Evolutionary conservation across 345 rosid genomes (phyloP), one percentile per base, ranked within the genome.

Genomic region (Cardamine occulta): DNA sequence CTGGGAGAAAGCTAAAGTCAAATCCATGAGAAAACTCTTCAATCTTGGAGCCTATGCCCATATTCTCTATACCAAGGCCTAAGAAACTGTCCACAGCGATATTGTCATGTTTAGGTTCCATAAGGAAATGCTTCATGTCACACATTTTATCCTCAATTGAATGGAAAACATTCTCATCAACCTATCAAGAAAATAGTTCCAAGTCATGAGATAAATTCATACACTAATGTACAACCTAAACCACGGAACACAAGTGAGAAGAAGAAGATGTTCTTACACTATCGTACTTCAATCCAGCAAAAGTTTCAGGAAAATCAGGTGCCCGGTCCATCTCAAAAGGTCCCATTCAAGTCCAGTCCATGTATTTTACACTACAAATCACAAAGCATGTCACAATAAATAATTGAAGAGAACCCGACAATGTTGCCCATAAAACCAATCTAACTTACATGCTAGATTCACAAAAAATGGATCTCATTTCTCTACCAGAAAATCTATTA

Each of bases 91-190:
- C 93, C 7, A 85, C 85, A 0, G 82, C 76, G 66, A 72, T 68
- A 77, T 81, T 73, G 34, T 86, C 89, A 71, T 76, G 73, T 74
- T 82, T 76, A 39, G 92, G 86, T 56, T 88, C 95, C 59, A 74
- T 81, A 26, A 81, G 61, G 51, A 81, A 64, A 68, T 71, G 82
- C 68, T 80, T 75, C 70, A 81, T 84, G 72, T 79, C 86, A 75
- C 69, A 52, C 53, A 82, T 51, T 80, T 86, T 86, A 34, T 82
- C 87, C 79, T 84, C 79, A 10, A 57, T 51, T 4, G 79, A 73
- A 66, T 86, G 86, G 63, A 56, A 75, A 69, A 74, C 61, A 29
- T 84, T 65, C 57, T 84, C 86, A 51, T 85, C 88, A 34, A 72
- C 84, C 82, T 88, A 84, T 26, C 13, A 66, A 74, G 23, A 32